Evolutionary conservation across 208 protist genomes (phyloP), one percentile per base, ranked within the genome.

Genomic region (Leishmania lainsoni): DNA sequence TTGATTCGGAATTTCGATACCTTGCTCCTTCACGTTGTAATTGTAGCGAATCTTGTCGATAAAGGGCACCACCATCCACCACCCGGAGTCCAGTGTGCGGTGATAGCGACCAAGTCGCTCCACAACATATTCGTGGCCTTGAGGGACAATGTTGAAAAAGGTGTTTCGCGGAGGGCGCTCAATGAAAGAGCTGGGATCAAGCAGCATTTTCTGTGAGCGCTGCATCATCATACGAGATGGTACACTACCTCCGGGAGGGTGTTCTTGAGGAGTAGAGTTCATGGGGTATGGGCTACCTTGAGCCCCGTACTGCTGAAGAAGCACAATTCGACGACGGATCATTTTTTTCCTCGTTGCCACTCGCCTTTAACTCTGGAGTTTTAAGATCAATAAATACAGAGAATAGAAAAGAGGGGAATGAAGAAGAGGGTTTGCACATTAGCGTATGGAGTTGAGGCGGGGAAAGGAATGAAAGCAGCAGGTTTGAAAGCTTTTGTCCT

Each of bases 61-160:
- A 26, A 99, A 71, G 1, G 98, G 98, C 16, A 99, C 81, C 8
- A 99, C 92, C 78, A 99, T 79, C 90, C 92, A 94, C 68, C 96
- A 91, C 3, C 98, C 98, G 2, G 98, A 92, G 59, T 91, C 87
- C n/a, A 99, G 82, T 48, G 97, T 97, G 26, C 86, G 78, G 79
- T 98, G 89, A 85, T 97, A 99, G 74, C 93, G 88, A 20, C 98
- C 98, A 65, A 99, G 93, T 6, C 97, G 92, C 89, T 99, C 98
- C 49, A 99, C 92, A 3, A 99, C 94, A 86, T 95, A 98, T 66
- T 98, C 92, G 74, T 95, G 87, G 8, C 97, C 97, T 84, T 99
- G 97, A 9, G 97, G 98, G 17, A 99, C 98, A 79, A 99, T 96
- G 73, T 98, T 98, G 35, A 99, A 75, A 49, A 95, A 75, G 6